Base-by-base conservation (phyloP, 805 yeast species). In the Candida coquimbonensis region DNA sequence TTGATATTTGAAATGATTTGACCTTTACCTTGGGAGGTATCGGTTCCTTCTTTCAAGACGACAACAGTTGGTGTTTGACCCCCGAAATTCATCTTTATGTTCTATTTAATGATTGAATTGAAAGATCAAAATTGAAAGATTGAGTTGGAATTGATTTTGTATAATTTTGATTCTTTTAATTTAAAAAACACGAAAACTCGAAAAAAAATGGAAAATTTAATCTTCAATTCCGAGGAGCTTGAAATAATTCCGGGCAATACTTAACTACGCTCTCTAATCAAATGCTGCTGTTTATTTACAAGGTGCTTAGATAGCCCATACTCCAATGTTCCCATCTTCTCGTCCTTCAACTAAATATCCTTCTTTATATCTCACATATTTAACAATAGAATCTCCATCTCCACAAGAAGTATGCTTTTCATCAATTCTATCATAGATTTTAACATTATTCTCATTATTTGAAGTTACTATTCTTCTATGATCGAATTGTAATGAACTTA, bases 61-160 rank as follows among this genome's bases (percentile, higher is more conserved):
- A 93, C 98, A 57, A 91, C 87, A n/a, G 99, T 91, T 39, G 99
- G 99, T 35, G 97, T 85, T 66, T 90, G 96, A 46, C 85, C 86
- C 52, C 91, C 87, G 63, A 87, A 88, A 60, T 83, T 84, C 96
- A 89, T 90, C 38, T 12, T 54, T 24, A 11, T 19, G 21, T 12
- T 31, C 17, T 17, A 25, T 13, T 32, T 24, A 26, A n/a, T 21
- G 5, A 24, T 14, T 7, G 21, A 36, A n/a, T n/a, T n/a, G n/a
- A n/a, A n/a, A n/a, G n/a, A n/a, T n/a, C n/a, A n/a, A n/a, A 12
- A 19, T 17, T 35, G 24, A 4, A 21, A 21, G 24, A 21, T 5
- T 21, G 24, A 21, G 4, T 21, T 21, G 24, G 24, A 21, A 21
- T 21, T 21, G 7, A 5, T 21, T 5, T 21, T 21, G 5, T 21